A percentile compares a stretch with the other conserved stretches of the same genome.
Evolutionary conservation across 331 rosid species (phyloP).

Genomic region (Spiraea crenata): DNA sequence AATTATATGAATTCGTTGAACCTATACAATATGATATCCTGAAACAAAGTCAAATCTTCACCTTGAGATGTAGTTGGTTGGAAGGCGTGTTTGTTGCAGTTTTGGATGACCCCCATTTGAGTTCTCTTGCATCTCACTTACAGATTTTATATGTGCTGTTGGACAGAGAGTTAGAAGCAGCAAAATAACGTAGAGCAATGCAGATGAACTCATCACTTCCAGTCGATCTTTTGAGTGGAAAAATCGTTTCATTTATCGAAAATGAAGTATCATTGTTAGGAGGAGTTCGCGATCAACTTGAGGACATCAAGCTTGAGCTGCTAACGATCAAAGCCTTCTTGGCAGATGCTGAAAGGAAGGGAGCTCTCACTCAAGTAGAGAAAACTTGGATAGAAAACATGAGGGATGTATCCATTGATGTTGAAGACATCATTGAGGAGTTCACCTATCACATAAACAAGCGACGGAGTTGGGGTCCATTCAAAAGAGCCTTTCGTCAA

Average conservation of each 20-base stretch:
- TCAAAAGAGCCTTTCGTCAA: neutral
- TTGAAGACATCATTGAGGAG: slow-evolving; percentile 16
- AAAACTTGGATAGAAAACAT: slow-evolving; percentile 12
- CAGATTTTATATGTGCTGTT: no score
- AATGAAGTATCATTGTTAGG: neutral
- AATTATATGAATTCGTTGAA: no score
- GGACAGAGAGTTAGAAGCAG: no score
- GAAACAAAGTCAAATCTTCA: no score
- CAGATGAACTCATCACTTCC: neutral
- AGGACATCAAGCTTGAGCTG: slow-evolving; percentile 9
- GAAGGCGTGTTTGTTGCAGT: no score
- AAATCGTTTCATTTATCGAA: slow-evolving; percentile 1
- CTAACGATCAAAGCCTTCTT: slow-evolving; percentile 20
- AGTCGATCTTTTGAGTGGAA: slow-evolving; percentile 15
- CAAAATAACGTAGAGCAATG: neutral
- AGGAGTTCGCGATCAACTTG: slow-evolving; percentile 1
- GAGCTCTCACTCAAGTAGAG: slow-evolving; percentile 3
- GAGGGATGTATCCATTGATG: slow-evolving; percentile 14
- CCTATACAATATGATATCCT: no score
- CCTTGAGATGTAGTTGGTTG: no score
- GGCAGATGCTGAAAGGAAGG: slow-evolving; percentile 7
- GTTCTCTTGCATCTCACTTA: no score
- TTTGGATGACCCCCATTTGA: no score
- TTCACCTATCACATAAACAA: slow-evolving; percentile 10
- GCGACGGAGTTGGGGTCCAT: neutral